These are phyloP conservation scores for Malus hybrid DNA, from an alignment of 331 rosid genomes.

Conservation along the genomic window DNA sequence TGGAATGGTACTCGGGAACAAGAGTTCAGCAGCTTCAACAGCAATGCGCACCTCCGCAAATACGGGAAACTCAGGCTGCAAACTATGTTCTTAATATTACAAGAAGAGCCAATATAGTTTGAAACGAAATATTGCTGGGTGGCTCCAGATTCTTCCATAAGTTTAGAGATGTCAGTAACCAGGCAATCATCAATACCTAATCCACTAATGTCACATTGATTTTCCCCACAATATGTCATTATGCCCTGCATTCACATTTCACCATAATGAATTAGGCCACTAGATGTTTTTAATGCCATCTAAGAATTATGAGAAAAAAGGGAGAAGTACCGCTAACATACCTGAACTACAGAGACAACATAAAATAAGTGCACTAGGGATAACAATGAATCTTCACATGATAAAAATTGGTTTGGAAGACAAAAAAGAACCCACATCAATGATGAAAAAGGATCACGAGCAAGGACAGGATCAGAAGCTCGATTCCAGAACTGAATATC, in stretches of 20 bases:
- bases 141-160: slow-evolving; percentile 41
- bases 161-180: slow-evolving; percentile 59
- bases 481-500: slow-evolving; percentile 67
- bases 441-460: slow-evolving; percentile 79
- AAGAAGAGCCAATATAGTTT: slow-evolving; percentile 40
- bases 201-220: slow-evolving; percentile 29
- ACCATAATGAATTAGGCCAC: slow-evolving; percentile 16
- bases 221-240: slow-evolving; percentile 46
- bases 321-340: slow-evolving; percentile 15
- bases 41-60: slow-evolving; percentile 85
- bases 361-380: slow-evolving; percentile 82
- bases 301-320: neutral
- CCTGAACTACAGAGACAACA: slow-evolving; percentile 81
- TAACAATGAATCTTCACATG: slow-evolving; percentile 74
- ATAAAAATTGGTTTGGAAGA: slow-evolving; percentile 75
- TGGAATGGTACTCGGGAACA: slow-evolving; percentile 58
- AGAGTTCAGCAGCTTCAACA: slow-evolving; percentile 59
- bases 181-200: slow-evolving; percentile 49
- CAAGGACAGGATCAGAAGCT: slow-evolving; percentile 84
- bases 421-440: slow-evolving; percentile 97
- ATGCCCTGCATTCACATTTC: slow-evolving; percentile 47
- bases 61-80: slow-evolving; percentile 68
- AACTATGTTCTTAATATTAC: slow-evolving; percentile 50
- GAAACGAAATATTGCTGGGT: slow-evolving; percentile 51
- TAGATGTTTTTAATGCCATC: neutral